Evolutionary conservation across 257 asterid genomes (phyloP).

Genomic region (Nicotiana attenuata): DNA sequence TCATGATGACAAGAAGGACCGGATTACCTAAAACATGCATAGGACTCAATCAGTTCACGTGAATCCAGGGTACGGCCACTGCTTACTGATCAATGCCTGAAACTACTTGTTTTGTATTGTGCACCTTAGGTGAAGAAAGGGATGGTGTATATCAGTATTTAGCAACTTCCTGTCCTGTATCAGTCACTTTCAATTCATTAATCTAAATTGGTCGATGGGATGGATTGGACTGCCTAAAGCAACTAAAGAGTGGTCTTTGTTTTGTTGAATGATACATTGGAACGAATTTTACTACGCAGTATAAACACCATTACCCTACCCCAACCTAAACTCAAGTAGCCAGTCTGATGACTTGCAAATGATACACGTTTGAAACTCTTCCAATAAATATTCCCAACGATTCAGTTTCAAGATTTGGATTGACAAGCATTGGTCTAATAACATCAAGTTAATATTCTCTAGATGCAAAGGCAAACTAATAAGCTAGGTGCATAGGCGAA

Average conservation of each 20-base stretch:
- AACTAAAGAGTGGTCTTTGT: slow-evolving; percentile 21
- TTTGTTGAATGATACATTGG: slow-evolving; percentile 12
- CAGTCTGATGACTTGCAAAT: not conserved
- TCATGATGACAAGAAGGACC: slow-evolving; percentile 34
- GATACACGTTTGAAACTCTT: not conserved
- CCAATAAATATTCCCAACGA: not conserved
- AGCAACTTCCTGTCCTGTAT: not conserved
- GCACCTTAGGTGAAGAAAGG: not conserved
- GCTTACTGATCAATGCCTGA: slow-evolving; percentile 16
- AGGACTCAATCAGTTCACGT: slow-evolving; percentile 30
- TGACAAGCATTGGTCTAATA: not conserved
- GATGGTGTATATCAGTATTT: slow-evolving; percentile 1
- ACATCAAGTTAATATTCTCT: not conserved
- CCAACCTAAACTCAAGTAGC: not conserved
- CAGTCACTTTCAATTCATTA: not conserved
- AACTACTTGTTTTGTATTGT: slow-evolving; percentile 15
- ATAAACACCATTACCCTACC: not conserved
- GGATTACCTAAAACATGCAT: slow-evolving; percentile 6
- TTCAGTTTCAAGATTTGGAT: not conserved
- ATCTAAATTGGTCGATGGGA: not conserved
- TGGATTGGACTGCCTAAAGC: slow-evolving; percentile 25
- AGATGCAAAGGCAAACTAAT: not conserved
- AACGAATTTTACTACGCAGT: too few species aligned
- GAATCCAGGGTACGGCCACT: slow-evolving; percentile 32
- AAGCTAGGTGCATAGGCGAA: not conserved